These are phyloP conservation scores for Takashimella tepidaria DNA, from an alignment of 1,284 basidiomycete genomes.

Conservation along the genomic window DNA sequence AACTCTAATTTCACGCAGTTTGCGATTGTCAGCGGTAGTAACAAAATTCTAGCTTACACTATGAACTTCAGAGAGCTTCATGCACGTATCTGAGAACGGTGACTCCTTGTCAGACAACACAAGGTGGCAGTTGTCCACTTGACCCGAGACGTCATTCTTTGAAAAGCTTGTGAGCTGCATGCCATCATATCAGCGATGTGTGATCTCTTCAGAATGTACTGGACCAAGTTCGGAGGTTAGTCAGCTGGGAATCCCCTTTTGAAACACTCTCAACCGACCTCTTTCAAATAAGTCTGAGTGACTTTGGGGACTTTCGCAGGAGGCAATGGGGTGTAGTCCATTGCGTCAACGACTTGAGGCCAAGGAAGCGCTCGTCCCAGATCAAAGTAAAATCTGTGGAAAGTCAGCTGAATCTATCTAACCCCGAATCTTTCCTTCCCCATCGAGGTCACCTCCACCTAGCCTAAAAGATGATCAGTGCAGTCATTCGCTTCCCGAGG, in stretches of 20 bases:
- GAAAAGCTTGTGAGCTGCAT: too few species aligned
- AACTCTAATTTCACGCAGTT: constrained; percentile 28
- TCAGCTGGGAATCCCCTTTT: background rate
- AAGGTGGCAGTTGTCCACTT: constrained; percentile 45
- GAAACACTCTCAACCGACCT: constrained; percentile 26
- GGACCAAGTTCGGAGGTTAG: constrained; percentile 42
- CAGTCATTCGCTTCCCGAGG: fast-evolving
- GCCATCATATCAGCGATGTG: too few species aligned
- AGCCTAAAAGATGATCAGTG: constrained; percentile 32
- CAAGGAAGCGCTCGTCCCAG: constrained; percentile 45
- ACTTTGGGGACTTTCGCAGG: constrained; percentile 36
- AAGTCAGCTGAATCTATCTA: too few species aligned
- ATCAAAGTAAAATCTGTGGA: constrained; percentile 45
- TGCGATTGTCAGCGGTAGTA: constrained; percentile 19
- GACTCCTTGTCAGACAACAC: constrained; percentile 32
- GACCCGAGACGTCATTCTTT: constrained; percentile 45
- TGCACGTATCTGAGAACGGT: constrained; percentile 15
- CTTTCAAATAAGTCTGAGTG: constrained; percentile 40
- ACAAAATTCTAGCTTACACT: constrained; percentile 23
- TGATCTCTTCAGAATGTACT: constrained; percentile 40
- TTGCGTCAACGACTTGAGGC: constrained; percentile 29
- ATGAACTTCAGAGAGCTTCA: constrained; percentile 35
- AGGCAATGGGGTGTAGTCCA: constrained; percentile 41
- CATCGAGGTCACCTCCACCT: constrained; percentile 47
- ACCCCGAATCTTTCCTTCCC: constrained; percentile 36